Evolutionary conservation across 2,329 filamentous ascomycete species (phyloP).

Genomic region (Salinomyces thailandicus): DNA sequence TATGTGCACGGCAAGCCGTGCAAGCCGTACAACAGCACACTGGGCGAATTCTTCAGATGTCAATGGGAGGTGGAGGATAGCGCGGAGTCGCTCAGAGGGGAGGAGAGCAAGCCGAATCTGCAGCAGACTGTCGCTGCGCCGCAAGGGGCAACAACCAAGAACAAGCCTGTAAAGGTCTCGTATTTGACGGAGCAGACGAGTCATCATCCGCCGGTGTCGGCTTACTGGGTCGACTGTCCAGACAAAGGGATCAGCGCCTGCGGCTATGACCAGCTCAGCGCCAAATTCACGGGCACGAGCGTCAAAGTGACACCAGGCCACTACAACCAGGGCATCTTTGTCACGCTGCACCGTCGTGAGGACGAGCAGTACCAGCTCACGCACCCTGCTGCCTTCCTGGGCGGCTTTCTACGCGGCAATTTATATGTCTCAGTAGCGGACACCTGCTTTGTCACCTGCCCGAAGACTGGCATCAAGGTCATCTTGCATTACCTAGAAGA

Average conservation of each 20-base stretch:
- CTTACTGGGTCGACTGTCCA: conserved; percentile 86
- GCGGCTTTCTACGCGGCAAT: conserved; percentile 77
- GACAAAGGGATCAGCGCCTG: conserved; percentile 78
- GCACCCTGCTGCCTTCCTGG: conserved; percentile 86
- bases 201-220: conserved; percentile 93
- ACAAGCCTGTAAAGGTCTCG: conserved; percentile 61
- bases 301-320: conserved; percentile 84
- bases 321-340: conserved; percentile 92
- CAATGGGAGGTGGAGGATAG: conserved; percentile 89
- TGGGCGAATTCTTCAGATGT: conserved; percentile 97
- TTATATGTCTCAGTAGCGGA: conserved; percentile 86
- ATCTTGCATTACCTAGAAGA: conserved; percentile 92
- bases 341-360: conserved; percentile 67
- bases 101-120: conserved; percentile 23
- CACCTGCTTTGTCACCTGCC: conserved; percentile 75
- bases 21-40: conserved; percentile 95
- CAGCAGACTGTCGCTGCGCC: conserved; percentile 14
- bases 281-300: conserved; percentile 94
- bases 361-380: conserved; percentile 92
- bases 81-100: conserved; percentile 45
- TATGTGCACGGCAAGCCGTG: conserved; percentile 97
- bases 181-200: conserved; percentile 97
- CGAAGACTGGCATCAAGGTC: conserved; percentile 80
- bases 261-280: conserved; percentile 91
- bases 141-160: conserved; percentile 24